Base-by-base conservation (phyloP, 345 rosid genomes). In the Gossypium bickii region DNA sequence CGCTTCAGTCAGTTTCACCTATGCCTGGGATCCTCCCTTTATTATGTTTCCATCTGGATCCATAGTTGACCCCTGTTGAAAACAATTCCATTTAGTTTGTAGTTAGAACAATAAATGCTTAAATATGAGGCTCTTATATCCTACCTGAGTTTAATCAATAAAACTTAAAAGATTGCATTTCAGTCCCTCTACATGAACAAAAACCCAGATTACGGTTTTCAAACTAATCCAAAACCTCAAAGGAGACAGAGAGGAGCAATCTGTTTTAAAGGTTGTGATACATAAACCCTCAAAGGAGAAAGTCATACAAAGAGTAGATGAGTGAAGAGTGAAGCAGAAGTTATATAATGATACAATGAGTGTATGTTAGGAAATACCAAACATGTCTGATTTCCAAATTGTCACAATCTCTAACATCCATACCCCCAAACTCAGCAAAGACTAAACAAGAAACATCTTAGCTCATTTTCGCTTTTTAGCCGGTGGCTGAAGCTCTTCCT, bases 391-490 rank as follows among this genome's bases (percentile, higher is more conserved):
- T 10, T 20, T 20, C 2, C 13, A 57, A 22, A 57, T 20, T 57
- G 15, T 58, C 16, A 58, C 15, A 11, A 25, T 22, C 25, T 67
- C 69, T 49, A 67, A 34, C 41, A 34, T 34, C 66, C 20, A 74
- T 64, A 74, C 20, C 70, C 49, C 76, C 61, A 76, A 45, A 3
- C 52, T 62, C 27, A 56, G 22, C 45, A 34, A 67, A 57, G 55
- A 16, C 20, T 34, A 22, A 72, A 62, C 9, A 69, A 22, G 18
- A 38, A 13, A 4, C 12, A 38, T 7, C 5, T 24, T 67, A 49
- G 67, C 67, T 87, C 84, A 87, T 80, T 87, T 87, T 76, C 89
- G 81, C 82, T 84, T 85, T 83, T 87, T 87, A n/a, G 87, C 45
- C 38, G 91, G 91, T 71, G 91, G 87, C 74, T 87, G 87, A 58